Evolutionary conservation across 192 early-diverging fungal species (phyloP).

Genomic region (Coemansia sp.): DNA sequence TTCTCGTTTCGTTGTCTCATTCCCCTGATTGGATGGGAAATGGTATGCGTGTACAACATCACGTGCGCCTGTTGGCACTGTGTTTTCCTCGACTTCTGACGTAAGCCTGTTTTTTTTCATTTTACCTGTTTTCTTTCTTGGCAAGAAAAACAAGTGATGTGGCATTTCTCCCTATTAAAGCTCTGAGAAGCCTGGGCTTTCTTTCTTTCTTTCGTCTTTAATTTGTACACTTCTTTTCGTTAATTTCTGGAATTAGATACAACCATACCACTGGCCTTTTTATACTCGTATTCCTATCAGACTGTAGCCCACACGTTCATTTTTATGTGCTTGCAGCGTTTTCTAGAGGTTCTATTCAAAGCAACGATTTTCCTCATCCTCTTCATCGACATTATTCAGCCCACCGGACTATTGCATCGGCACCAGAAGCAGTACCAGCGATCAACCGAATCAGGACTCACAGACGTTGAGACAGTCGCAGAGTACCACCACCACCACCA

Average conservation of each 20-base stretch:
- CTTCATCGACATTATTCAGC: slow-evolving; percentile 26
- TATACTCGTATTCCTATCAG: too few relatives aligned
- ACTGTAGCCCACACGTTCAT: too few relatives aligned
- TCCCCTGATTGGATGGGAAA: too few relatives aligned
- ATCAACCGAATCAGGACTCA: neutral
- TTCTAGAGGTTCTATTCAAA: slow-evolving; percentile 8
- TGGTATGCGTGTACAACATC: too few relatives aligned
- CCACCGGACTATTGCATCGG: neutral
- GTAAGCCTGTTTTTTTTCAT: too few relatives aligned
- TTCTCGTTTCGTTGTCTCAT: too few relatives aligned
- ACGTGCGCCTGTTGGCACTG: too few relatives aligned
- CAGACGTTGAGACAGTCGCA: neutral
- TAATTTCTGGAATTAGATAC: neutral
- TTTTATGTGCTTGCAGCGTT: slow-evolving; percentile 16
- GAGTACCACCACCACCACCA: neutral
- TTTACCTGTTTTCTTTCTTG: too few relatives aligned
- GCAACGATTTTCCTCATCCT: slow-evolving; percentile 19
- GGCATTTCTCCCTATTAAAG: too few relatives aligned
- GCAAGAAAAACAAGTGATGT: too few relatives aligned
- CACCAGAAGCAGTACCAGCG: neutral
- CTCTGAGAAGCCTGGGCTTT: neutral
- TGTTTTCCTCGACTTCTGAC: too few relatives aligned
- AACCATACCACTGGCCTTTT: too few relatives aligned
- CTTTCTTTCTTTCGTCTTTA: neutral
- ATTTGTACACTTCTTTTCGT: neutral